Evolutionary conservation across 2,329 filamentous ascomycete species (phyloP).

Genomic region (Fusarium torreyae): DNA sequence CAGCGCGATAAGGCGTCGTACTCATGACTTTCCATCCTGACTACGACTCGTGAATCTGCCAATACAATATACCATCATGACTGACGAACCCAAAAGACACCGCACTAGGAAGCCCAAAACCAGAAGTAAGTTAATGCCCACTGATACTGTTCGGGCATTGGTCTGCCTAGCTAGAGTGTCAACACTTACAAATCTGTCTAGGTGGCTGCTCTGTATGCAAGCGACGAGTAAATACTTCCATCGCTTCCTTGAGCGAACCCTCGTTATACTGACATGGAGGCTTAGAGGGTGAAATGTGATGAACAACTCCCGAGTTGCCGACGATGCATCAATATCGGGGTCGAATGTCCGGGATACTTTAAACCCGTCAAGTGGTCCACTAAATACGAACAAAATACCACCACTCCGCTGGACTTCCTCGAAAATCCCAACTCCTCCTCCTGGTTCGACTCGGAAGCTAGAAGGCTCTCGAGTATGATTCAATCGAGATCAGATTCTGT

Average conservation of each 20-base stretch:
- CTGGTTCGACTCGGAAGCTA: not conserved
- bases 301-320: slow-evolving; percentile 28
- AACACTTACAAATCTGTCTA: not conserved
- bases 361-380: slow-evolving; percentile 35
- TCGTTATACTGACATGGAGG: not conserved
- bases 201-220: slow-evolving; percentile 35
- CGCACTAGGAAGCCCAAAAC: slow-evolving; percentile 17
- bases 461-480: slow-evolving; percentile 1
- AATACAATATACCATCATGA: not conserved
- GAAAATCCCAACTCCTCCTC: not conserved
- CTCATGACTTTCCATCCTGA: no score
- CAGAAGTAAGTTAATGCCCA: slow-evolving; percentile 3
- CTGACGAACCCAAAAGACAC: not conserved
- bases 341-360: slow-evolving; percentile 33
- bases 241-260: not conserved
- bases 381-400: slow-evolving; percentile 25
- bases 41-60: not conserved
- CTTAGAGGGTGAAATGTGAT: slow-evolving; percentile 38
- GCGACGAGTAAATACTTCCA: slow-evolving; percentile 13
- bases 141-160: no score
- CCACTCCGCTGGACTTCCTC: fast-evolving
- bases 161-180: no score
- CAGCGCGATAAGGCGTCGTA: not conserved
- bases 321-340: slow-evolving; percentile 25
- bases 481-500: not conserved